These are phyloP conservation scores for Chalaropsis ovoidea DNA, from an alignment of 2,329 filamentous ascomycete genomes.

Conservation along the genomic window DNA sequence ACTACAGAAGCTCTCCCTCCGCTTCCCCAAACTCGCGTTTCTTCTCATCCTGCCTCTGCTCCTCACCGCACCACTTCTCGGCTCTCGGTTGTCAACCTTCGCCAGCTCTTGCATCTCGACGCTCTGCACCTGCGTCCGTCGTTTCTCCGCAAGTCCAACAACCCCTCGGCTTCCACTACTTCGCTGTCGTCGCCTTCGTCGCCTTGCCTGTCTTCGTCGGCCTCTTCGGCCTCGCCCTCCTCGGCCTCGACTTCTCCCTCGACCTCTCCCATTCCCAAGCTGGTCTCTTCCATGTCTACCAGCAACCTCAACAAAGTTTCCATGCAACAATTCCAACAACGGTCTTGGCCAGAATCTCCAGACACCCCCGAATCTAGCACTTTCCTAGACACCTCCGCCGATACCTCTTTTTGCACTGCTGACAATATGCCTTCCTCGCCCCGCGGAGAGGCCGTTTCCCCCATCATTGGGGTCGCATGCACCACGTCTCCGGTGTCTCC, in stretches of 20 bases:
- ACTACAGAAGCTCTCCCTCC: background rate
- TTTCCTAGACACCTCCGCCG: conserved; percentile 16
- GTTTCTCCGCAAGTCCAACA: conserved; percentile 21
- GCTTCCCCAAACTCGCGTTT: conserved; percentile 2
- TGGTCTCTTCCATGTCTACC: conserved; percentile 13
- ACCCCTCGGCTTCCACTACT: conserved; percentile 7
- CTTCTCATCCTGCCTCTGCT: background rate
- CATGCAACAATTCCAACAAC: background rate
- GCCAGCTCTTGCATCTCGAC: conserved; percentile 22
- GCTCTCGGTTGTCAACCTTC: conserved; percentile 23
- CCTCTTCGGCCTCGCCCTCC: conserved; percentile 15
- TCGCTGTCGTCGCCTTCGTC: conserved; percentile 22
- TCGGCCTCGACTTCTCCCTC: conserved; percentile 18
- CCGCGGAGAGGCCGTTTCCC: conserved; percentile 8
- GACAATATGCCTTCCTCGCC: conserved; percentile 11
- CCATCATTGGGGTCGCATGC: conserved; percentile 19
- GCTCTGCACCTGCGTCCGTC: conserved; percentile 18
- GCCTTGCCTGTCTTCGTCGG: conserved; percentile 20
- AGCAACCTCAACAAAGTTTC: conserved; percentile 13
- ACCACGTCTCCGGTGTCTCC: conserved; percentile 14
- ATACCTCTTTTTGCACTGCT: conserved; percentile 7
- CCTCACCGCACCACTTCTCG: background rate
- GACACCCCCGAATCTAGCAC: conserved; percentile 20
- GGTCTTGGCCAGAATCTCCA: conserved; percentile 11
- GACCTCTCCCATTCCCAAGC: conserved; percentile 4